Percentiles rank a stretch among this genome's conserved stretches.
These are phyloP conservation scores for Phytophthora sp. DNA, from an alignment of 352 stramenopile species.

Conservation along the genomic window DNA sequence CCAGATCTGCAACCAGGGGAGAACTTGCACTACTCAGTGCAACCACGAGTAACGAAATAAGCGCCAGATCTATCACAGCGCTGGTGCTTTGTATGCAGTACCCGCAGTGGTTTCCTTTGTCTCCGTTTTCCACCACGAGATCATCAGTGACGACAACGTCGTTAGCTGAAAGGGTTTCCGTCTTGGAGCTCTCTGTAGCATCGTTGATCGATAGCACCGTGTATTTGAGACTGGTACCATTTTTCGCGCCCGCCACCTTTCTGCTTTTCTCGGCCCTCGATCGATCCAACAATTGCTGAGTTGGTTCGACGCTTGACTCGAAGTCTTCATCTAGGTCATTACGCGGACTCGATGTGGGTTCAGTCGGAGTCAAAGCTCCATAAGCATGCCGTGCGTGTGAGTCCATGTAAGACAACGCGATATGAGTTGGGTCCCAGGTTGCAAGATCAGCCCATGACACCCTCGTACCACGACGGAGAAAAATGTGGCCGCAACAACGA, in stretches of 20 bases:
- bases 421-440: conserved; percentile 9
- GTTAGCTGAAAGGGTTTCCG: no score
- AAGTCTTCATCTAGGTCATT: neutral
- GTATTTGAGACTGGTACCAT: no score
- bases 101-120: neutral
- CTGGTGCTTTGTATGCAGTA: neutral
- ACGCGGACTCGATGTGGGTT: neutral
- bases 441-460: conserved; percentile 6
- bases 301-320: no score
- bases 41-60: conserved; percentile 6
- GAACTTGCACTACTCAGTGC: conserved; percentile 3
- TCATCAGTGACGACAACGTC: no score
- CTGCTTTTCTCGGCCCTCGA: no score
- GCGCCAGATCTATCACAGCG: conserved; percentile 1
- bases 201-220: no score
- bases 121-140: no score
- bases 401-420: neutral
- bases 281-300: no score
- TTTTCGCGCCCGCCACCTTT: no score
- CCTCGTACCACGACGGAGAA: conserved; percentile 13
- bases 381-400: neutral
- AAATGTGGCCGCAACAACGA: neutral
- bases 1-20: conserved; percentile 8
- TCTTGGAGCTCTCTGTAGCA: no score
- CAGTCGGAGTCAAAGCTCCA: neutral